phyloP scores from a whole-genome alignment of 2,329 filamentous ascomycete species.

The Penicillium sp. region DNA sequence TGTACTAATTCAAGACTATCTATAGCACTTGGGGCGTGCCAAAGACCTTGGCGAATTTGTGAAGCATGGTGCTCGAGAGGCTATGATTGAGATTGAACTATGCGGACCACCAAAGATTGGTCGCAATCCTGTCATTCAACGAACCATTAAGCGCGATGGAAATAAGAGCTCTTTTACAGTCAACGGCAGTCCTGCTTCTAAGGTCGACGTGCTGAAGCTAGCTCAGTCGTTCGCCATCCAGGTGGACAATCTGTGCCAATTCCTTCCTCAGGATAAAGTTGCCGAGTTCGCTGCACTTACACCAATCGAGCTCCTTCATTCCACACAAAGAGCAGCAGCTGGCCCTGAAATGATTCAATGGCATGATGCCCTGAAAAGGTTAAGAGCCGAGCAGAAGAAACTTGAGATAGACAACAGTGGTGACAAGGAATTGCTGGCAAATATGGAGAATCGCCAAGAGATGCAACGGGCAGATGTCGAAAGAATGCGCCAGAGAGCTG shows the following conservation, averaged over 20 bases:
- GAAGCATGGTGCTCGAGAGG: slow-evolving; percentile 77
- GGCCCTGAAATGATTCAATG: slow-evolving; percentile 74
- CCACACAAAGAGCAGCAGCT: slow-evolving; percentile 86
- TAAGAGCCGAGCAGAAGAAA: slow-evolving; percentile 68
- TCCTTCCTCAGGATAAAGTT: slow-evolving; percentile 92
- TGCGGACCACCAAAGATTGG: slow-evolving; percentile 57
- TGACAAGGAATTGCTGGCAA: slow-evolving; percentile 63
- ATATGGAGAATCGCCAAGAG: slow-evolving; percentile 70
- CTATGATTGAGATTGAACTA: slow-evolving; percentile 87
- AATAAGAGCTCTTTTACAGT: slow-evolving; percentile 78
- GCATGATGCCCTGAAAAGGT: slow-evolving; percentile 70
- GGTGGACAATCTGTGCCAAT: slow-evolving; percentile 96
- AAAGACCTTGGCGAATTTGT: slow-evolving; percentile 86
- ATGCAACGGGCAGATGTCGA: slow-evolving; percentile 79
- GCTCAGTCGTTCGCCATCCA: slow-evolving; percentile 79
- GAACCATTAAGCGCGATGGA: slow-evolving; percentile 76
- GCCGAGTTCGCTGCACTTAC: slow-evolving; percentile 86
- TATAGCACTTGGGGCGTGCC: slow-evolving; percentile 74
- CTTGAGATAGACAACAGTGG: slow-evolving; percentile 58
- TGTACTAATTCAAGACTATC: background rate
- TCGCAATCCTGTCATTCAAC: slow-evolving; percentile 69
- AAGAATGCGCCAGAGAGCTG: slow-evolving; percentile 71
- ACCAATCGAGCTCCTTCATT: slow-evolving; percentile 75
- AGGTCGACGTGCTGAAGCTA: slow-evolving; percentile 66
- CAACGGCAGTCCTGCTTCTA: slow-evolving; percentile 62